Conservation (phyloP, 2,329 filamentous ascomycete species). For the Hypoxylon sp. region DNA sequence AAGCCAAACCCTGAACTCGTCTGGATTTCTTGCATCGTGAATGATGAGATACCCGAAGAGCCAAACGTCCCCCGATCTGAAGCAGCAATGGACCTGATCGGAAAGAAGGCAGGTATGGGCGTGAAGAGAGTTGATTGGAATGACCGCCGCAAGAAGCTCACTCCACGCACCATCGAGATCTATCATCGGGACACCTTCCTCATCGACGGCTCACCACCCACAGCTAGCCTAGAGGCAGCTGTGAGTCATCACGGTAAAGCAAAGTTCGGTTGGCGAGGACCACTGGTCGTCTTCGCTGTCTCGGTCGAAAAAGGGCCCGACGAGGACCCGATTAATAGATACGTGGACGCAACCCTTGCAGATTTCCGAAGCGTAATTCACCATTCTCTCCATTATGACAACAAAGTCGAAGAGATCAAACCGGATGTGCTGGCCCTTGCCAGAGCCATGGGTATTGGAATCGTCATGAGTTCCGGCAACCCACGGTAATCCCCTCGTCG, state of each 20-base stretch:
- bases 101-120: neutral
- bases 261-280: slow-evolving; percentile 1
- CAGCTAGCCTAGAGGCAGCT: neutral
- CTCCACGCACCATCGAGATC: neutral
- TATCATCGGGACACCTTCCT: neutral
- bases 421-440: neutral
- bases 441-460: neutral
- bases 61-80: neutral
- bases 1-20: slow-evolving; percentile 3
- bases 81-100: neutral
- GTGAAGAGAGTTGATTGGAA: neutral
- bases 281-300: neutral
- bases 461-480: neutral
- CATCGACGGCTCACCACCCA: neutral
- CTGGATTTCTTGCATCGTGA: slow-evolving; percentile 10
- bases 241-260: neutral
- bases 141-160: neutral
- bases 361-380: slow-evolving; percentile 4
- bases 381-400: neutral
- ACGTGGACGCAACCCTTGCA: slow-evolving; percentile 5
- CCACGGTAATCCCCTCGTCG: neutral
- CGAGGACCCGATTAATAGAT: neutral
- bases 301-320: neutral
- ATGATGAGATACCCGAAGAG: neutral
- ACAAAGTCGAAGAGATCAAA: neutral